Evolutionary conservation across 176 grass and related monocot genomes (phyloP), one percentile per base, ranked within the genome.

Genomic region (Aegilops sharonensis): DNA sequence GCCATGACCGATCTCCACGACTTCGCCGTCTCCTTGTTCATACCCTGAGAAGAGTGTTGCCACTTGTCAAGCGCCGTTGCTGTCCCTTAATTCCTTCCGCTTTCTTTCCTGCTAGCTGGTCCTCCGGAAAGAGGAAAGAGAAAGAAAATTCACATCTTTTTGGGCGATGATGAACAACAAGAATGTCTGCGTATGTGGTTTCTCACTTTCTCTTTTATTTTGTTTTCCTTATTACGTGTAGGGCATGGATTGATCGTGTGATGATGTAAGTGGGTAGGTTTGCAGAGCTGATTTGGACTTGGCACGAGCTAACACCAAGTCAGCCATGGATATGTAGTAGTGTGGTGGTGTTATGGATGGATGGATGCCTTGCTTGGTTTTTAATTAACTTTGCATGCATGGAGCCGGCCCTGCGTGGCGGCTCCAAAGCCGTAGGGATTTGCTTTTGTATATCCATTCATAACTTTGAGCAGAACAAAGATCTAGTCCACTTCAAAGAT

Each of bases 301-400:
- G 25, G 11, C 89, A 88, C 89, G 85, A 85, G 70, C 85, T 62
- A 70, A 85, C 85, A 77, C 85, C 77, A 84, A 29, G 68, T 5
- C 72, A 12, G 66, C 12, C 8, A 61, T 64, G 78, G 42, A 66
- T 61, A 74, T 47, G 23, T 23, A 48, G n/a, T 45, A 39, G 37
- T 39, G 36, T 37, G 36, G 36, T 37, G 36, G 2, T 31, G 30
- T 31, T 31, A 31, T 45, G 79, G 65, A 60, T 18, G 79, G 54
- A 59, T 34, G 64, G 13, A 15, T 52, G 48, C 50, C 35, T 91
- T 91, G 85, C 85, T 91, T 91, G 69, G 50, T 64, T 54, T 76
- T 75, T 66, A 91, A 85, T 91, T 75, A 65, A 90, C 80, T 83
- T 9, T 29, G 73, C 63, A 27, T 70, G 63, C 11, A 63, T 42